Evolutionary conservation across 129 eudicot genomes (phyloP).

Genomic region (Erigeron canadensis): DNA sequence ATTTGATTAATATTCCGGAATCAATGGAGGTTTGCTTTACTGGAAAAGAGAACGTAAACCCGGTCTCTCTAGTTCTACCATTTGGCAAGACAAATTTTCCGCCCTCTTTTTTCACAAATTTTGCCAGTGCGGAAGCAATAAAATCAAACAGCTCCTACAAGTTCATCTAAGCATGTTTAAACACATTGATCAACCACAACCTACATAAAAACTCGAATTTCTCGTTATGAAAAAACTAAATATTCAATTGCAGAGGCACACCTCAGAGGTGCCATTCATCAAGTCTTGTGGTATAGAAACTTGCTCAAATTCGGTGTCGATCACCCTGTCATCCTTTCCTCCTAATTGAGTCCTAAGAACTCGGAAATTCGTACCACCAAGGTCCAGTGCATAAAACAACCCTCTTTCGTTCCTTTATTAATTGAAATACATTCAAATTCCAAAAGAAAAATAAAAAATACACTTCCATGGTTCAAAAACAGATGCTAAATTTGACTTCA

Average conservation of each 20-base stretch:
- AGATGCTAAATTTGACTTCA: conserved; percentile 12
- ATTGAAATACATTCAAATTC: neutral
- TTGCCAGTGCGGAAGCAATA: conserved; percentile 69
- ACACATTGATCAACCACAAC: conserved; percentile 5
- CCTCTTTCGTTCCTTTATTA: conserved; percentile 70
- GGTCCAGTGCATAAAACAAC: conserved; percentile 80
- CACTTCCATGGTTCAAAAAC: neutral
- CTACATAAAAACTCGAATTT: neutral
- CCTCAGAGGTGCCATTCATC: conserved; percentile 80
- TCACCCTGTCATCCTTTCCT: conserved; percentile 69
- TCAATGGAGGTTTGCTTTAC: conserved; percentile 79
- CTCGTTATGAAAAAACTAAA: neutral
- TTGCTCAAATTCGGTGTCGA: conserved; percentile 70
- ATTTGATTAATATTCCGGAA: conserved; percentile 72
- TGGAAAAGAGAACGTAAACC: conserved; percentile 88
- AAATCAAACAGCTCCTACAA: conserved; percentile 74
- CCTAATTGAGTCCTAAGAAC: conserved; percentile 86
- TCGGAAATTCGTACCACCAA: conserved; percentile 89
- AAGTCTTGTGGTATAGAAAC: conserved; percentile 74
- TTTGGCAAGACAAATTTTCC: conserved; percentile 50
- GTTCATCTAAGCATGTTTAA: neutral
- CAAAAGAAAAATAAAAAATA: neutral
- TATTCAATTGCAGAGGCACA: conserved; percentile 7
- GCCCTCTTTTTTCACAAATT: conserved; percentile 63
- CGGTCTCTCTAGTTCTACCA: conserved; percentile 69